Evolutionary conservation across 768 basidiomycete genomes (phyloP).

Genomic region (Flagelloscypha sp.): DNA sequence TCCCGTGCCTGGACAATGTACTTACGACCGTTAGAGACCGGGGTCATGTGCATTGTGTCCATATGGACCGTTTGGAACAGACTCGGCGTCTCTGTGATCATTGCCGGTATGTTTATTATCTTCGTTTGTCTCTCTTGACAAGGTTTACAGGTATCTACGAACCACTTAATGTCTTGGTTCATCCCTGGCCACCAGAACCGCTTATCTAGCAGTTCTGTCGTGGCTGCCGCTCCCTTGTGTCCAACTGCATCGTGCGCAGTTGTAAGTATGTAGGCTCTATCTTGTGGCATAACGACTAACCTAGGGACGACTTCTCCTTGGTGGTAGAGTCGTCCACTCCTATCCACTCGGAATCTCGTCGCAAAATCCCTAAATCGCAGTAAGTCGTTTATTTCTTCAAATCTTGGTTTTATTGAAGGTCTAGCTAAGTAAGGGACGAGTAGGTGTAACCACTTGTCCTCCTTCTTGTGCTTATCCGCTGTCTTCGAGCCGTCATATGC

Average conservation of each 20-base stretch:
- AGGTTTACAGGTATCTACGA: conserved; percentile 21
- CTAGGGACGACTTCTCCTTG: no score
- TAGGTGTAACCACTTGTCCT: no score
- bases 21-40: conserved; percentile 12
- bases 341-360: conserved; percentile 4
- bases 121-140: conserved; percentile 20
- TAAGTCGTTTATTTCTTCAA: no score
- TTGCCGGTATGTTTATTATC: conserved; percentile 19
- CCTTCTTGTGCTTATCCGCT: no score
- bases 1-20: conserved; percentile 20
- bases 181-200: conserved; percentile 18
- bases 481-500: no score
- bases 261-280: no score
- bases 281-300: no score
- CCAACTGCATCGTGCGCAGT: conserved; percentile 1
- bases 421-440: no score
- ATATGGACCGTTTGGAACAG: conserved; percentile 20
- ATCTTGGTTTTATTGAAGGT: no score
- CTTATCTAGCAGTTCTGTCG: conserved; percentile 2
- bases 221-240: conserved; percentile 10
- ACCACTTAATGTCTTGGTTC: conserved; percentile 23
- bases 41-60: conserved; percentile 22
- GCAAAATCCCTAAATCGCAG: conserved; percentile 3
- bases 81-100: conserved; percentile 14
- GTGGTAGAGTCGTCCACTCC: no score